Percentiles rank a stretch among this genome's conserved stretches.
Evolutionary conservation across 805 yeast genomes (phyloP).

Genomic region (Alloascoidea africana): DNA sequence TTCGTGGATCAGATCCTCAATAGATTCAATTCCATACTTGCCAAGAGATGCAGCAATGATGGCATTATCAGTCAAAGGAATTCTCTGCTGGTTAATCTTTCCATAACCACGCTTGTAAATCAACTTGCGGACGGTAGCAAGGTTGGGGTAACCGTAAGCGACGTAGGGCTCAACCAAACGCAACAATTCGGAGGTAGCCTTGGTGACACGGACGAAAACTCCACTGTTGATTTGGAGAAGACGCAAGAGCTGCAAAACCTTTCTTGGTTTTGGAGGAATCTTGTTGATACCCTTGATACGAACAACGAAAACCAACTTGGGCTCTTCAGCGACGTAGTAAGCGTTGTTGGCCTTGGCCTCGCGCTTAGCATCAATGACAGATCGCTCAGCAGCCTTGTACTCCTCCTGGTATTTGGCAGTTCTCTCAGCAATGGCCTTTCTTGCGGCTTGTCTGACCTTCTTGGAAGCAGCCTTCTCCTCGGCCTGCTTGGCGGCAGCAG

Average conservation of each 20-base stretch:
- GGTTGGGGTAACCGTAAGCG: conserved; percentile 95
- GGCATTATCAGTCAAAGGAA: conserved; percentile 75
- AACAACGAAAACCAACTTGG: conserved; percentile 86
- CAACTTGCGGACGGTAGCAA: conserved; percentile 83
- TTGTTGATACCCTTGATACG: conserved; percentile 99
- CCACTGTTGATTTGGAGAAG: conserved; percentile 89
- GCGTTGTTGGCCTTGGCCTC: conserved; percentile 89
- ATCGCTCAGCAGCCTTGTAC: no score
- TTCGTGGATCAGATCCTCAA: conserved; percentile 94
- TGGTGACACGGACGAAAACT: conserved; percentile 89
- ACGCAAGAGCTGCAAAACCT: conserved; percentile 89
- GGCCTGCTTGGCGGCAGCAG: conserved; percentile 41
- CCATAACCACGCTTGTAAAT: conserved; percentile 97
- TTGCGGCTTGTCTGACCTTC: conserved; percentile 25
- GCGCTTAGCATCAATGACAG: conserved; percentile 88
- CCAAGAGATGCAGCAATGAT: conserved; percentile 82
- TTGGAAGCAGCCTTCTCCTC: conserved; percentile 28
- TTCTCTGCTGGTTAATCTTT: conserved; percentile 93
- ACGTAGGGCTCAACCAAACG: conserved; percentile 92
- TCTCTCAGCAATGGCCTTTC: conserved; percentile 76
- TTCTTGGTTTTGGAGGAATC: conserved; percentile 99
- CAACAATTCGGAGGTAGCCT: conserved; percentile 86
- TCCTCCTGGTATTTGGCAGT: conserved; percentile 94
- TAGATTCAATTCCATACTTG: conserved; percentile 80
- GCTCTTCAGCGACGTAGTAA: conserved; percentile 90